phyloP scores from a whole-genome alignment of 441 rosid genomes.

The Populus hybrid region DNA sequence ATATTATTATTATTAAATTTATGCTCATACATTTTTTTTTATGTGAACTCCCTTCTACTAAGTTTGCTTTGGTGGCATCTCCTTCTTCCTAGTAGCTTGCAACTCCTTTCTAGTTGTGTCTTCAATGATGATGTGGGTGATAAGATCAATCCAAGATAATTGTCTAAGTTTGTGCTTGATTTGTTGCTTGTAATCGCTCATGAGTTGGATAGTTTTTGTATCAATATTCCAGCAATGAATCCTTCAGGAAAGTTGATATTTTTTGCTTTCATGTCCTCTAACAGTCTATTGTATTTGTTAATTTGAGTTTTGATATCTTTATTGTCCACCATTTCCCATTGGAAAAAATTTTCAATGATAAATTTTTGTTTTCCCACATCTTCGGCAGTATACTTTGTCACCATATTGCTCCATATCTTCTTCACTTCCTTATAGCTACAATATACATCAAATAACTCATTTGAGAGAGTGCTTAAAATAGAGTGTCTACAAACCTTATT shows the following conservation, averaged over 20 bases:
- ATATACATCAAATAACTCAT: slow-evolving; percentile 1
- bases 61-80: neutral
- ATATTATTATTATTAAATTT: neutral
- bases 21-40: neutral
- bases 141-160: no score
- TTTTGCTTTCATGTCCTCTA: no score
- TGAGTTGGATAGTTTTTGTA: no score
- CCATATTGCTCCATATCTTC: neutral
- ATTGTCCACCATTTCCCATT: neutral
- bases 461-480: neutral
- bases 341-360: neutral
- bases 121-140: no score
- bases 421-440: slow-evolving; percentile 3
- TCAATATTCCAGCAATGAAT: no score
- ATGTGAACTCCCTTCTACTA: neutral
- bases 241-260: no score
- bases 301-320: neutral
- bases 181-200: no score
- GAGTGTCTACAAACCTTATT: neutral
- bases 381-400: neutral
- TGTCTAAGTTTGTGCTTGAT: no score
- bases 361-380: slow-evolving; percentile 10
- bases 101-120: no score
- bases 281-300: neutral
- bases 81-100: neutral